phyloP scores from a whole-genome alignment of 2,329 filamentous ascomycete genomes.

The Microcyclospora tardicrescens region DNA sequence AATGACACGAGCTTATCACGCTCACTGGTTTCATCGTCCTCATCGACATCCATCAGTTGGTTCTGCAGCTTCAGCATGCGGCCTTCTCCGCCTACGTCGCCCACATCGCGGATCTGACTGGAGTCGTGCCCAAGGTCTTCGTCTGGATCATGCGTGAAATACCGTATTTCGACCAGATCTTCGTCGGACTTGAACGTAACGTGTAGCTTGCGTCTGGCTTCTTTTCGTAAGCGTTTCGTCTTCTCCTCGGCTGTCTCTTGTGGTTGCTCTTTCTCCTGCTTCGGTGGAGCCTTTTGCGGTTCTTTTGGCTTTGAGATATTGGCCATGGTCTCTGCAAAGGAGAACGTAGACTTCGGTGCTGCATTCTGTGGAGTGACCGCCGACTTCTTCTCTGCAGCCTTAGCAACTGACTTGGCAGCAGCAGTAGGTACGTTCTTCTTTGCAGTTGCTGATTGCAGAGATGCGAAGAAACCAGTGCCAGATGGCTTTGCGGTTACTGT shows the following conservation, averaged over 20 bases:
- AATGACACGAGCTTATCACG: slow-evolving; percentile 39
- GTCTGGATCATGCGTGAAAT: slow-evolving; percentile 59
- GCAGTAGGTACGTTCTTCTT: slow-evolving; percentile 27
- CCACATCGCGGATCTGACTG: slow-evolving; percentile 58
- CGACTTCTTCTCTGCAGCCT: slow-evolving; percentile 16
- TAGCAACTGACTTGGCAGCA: slow-evolving; percentile 10
- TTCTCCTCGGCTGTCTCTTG: slow-evolving; percentile 57
- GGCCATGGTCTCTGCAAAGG: slow-evolving; percentile 26
- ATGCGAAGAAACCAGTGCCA: slow-evolving; percentile 28
- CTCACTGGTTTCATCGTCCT: slow-evolving; percentile 45
- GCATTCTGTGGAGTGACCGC: slow-evolving; percentile 7
- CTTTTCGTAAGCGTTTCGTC: slow-evolving; percentile 56
- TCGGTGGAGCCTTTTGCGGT: slow-evolving; percentile 33
- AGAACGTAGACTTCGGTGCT: slow-evolving; percentile 22
- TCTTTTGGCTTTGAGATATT: slow-evolving; percentile 43
- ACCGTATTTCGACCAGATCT: slow-evolving; percentile 51
- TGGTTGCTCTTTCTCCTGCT: slow-evolving; percentile 40
- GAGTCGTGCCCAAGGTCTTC: slow-evolving; percentile 56
- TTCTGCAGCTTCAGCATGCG: slow-evolving; percentile 43
- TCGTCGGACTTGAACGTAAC: slow-evolving; percentile 59
- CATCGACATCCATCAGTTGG: slow-evolving; percentile 53
- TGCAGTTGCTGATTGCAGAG: slow-evolving; percentile 29
- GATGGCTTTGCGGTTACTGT: slow-evolving; percentile 31
- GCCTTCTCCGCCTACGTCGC: slow-evolving; percentile 55
- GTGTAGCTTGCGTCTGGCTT: slow-evolving; percentile 54